phyloP scores from a whole-genome alignment of 805 yeast species.

The Cyberlindnera petersonii region DNA sequence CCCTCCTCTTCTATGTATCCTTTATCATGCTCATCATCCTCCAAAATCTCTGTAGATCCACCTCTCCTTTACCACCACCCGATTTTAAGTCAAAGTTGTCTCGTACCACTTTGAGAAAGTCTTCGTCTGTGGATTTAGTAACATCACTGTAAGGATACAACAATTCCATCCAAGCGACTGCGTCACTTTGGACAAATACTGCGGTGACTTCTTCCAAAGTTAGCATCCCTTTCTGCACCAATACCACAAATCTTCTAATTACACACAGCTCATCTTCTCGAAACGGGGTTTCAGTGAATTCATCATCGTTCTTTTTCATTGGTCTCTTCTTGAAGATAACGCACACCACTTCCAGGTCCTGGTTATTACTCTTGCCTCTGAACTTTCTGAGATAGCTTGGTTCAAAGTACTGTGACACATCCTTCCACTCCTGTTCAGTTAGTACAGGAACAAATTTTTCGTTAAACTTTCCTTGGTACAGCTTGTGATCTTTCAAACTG shows the following conservation, averaged over 20 bases:
- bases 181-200: slow-evolving; percentile 9
- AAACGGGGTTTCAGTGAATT: neutral
- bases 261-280: slow-evolving; percentile 4
- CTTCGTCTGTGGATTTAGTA: slow-evolving; percentile 3
- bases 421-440: slow-evolving; percentile 12
- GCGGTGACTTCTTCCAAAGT: slow-evolving; percentile 11
- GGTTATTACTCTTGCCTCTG: slow-evolving; percentile 14
- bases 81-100: slow-evolving; percentile 8
- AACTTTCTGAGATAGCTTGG: slow-evolving; percentile 17
- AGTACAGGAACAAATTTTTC: slow-evolving; percentile 8
- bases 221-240: slow-evolving; percentile 9
- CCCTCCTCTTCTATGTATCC: too few species aligned
- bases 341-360: slow-evolving; percentile 13
- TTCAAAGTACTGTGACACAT: slow-evolving; percentile 11
- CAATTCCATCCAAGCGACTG: slow-evolving; percentile 5
- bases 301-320: slow-evolving; percentile 8
- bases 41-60: slow-evolving; percentile 14
- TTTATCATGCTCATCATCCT: slow-evolving; percentile 11
- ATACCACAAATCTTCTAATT: slow-evolving; percentile 2
- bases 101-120: slow-evolving; percentile 2
- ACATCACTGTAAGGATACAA: slow-evolving; percentile 3
- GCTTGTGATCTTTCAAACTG: slow-evolving; percentile 7
- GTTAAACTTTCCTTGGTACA: slow-evolving; percentile 5
- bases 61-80: slow-evolving; percentile 6
- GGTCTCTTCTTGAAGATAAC: slow-evolving; percentile 16